A percentile compares a stretch with the other conserved stretches of the same genome.
Evolutionary conservation across 169 alveolate species (phyloP).

Genomic region (Plasmodium adleri): DNA sequence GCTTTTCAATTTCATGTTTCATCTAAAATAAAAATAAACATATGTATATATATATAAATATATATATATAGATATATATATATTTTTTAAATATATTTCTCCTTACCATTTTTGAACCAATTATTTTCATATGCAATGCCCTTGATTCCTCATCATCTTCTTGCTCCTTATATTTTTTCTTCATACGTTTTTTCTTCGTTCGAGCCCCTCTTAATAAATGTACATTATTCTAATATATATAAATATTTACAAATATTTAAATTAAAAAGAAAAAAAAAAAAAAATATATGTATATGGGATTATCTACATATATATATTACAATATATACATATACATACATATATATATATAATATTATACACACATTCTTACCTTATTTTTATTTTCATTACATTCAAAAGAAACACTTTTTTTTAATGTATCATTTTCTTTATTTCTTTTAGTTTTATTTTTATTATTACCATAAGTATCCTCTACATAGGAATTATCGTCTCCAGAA

Average conservation of each 20-base stretch:
- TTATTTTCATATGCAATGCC: conserved; percentile 56
- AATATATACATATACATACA: not conserved
- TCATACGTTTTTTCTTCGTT: conserved; percentile 61
- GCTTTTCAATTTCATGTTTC: conserved; percentile 53
- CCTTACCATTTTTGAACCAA: conserved; percentile 42
- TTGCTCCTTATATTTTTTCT: conserved; percentile 56
- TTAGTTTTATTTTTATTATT: conserved; percentile 20
- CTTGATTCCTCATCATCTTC: conserved; percentile 65
- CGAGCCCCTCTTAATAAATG: conserved; percentile 68
- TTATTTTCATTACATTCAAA: conserved; percentile 5
- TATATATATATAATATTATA: not conserved
- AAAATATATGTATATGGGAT: not conserved
- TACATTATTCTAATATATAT: conserved; percentile 32
- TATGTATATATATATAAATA: not conserved
- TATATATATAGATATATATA: not conserved
- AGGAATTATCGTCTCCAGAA: not conserved
- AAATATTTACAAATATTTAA: not conserved
- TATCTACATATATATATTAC: conserved; percentile 6
- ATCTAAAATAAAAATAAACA: not conserved
- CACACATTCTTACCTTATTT: conserved; percentile 17
- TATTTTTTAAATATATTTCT: not conserved
- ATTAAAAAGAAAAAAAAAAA: conserved; percentile 1
- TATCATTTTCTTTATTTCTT: conserved; percentile 7
- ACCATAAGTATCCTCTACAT: not conserved
- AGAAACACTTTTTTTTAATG: not conserved